These are phyloP conservation scores for Pholiota molesta DNA, from an alignment of 768 basidiomycete genomes.

Conservation along the genomic window DNA sequence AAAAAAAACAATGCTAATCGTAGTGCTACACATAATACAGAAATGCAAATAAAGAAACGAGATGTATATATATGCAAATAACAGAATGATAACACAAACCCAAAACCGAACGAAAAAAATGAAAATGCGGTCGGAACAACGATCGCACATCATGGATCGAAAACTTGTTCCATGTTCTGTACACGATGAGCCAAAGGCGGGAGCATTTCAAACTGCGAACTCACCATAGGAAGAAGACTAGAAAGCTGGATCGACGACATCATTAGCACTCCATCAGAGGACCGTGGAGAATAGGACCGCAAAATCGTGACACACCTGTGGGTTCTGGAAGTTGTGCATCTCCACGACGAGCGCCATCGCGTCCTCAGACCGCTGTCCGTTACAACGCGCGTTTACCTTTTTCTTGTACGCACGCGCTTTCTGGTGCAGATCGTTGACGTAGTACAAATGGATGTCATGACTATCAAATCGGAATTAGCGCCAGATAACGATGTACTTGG, in stretches of 20 bases:
- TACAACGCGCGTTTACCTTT: constrained; percentile 7
- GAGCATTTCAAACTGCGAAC: not conserved
- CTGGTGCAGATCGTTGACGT: constrained; percentile 29
- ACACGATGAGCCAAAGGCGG: not conserved
- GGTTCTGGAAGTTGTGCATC: constrained; percentile 23
- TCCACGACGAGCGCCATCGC: not conserved
- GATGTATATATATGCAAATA: no score
- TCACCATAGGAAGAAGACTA: constrained; percentile 14
- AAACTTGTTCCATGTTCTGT: constrained; percentile 6
- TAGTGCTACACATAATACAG: no score
- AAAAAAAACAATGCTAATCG: no score
- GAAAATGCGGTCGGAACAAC: no score
- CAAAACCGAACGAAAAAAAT: no score
- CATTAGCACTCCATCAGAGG: no score
- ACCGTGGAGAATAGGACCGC: not conserved
- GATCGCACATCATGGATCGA: not conserved
- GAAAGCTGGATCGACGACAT: constrained; percentile 8
- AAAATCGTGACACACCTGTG: constrained; percentile 11
- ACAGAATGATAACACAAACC: no score
- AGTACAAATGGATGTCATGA: constrained; percentile 34
- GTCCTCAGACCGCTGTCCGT: constrained; percentile 15
- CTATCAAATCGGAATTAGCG: constrained; percentile 14
- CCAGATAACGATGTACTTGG: not conserved
- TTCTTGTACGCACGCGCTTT: constrained; percentile 27
- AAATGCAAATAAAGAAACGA: no score